These are phyloP conservation scores for Arctostaphylos glauca DNA, from an alignment of 148 eudicot species.

Conservation along the genomic window DNA sequence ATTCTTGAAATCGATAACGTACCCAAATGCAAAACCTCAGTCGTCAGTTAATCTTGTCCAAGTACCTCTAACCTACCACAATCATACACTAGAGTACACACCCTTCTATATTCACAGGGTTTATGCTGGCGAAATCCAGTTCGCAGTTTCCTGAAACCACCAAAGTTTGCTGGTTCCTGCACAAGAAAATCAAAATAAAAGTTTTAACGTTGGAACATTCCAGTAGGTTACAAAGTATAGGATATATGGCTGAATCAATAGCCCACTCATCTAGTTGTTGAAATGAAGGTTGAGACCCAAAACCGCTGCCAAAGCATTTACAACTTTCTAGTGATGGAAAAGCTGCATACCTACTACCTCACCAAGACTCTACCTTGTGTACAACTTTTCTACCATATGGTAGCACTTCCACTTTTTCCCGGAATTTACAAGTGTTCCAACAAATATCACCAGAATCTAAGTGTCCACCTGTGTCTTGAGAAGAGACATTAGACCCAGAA, in stretches of 20 bases:
- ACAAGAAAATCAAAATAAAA: background rate
- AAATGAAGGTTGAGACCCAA: background rate
- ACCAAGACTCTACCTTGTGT: background rate
- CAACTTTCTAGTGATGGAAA: background rate
- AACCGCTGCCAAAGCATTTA: background rate
- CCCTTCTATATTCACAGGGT: conserved; percentile 30
- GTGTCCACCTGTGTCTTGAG: background rate
- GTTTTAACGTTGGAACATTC: background rate
- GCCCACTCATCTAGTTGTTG: background rate
- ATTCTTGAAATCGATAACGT: background rate
- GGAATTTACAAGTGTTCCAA: background rate
- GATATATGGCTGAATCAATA: background rate
- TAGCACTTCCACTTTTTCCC: background rate
- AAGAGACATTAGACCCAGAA: background rate
- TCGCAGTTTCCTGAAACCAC: background rate
- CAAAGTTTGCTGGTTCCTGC: conserved; percentile 18
- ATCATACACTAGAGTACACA: conserved; percentile 23
- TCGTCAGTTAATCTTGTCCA: conserved; percentile 20
- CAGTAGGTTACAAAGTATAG: background rate
- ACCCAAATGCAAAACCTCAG: background rate
- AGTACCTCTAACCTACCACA: conserved; percentile 21
- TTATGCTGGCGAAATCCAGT: conserved; percentile 17
- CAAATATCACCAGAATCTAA: background rate
- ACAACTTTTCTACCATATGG: background rate
- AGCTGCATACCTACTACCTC: background rate